Percentiles rank a stretch among this genome's conserved stretches.
Evolutionary conservation across 176 grass and related monocot genomes (phyloP).

Genomic region (Triticum monococcum): DNA sequence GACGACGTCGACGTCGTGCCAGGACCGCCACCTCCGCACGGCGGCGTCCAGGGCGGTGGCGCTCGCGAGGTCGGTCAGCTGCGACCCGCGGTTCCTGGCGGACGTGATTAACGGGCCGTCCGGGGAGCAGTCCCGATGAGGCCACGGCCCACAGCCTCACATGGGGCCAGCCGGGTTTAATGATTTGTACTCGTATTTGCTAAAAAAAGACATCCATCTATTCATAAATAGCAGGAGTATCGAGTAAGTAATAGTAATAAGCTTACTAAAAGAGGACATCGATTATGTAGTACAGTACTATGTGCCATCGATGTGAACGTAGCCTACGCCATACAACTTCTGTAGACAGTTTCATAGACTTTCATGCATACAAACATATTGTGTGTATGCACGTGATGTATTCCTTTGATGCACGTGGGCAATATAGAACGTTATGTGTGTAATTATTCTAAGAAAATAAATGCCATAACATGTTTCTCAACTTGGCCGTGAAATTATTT

Average conservation of each 20-base stretch:
- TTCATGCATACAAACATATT: background rate
- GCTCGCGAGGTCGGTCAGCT: slow-evolving; percentile 61
- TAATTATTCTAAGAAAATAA: background rate
- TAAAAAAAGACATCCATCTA: background rate
- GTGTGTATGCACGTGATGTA: background rate
- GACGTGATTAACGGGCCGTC: background rate
- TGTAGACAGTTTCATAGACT: background rate
- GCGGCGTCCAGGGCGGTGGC: slow-evolving; percentile 36
- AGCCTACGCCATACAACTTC: background rate
- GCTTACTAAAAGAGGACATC: no score
- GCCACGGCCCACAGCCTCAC: background rate
- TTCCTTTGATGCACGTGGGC: background rate
- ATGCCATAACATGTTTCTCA: background rate
- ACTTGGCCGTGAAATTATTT: background rate
- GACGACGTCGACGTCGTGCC: slow-evolving; percentile 42
- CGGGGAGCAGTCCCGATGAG: slow-evolving; percentile 23
- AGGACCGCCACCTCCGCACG: slow-evolving; percentile 30
- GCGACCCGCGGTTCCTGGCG: slow-evolving; percentile 39
- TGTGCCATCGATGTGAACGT: background rate
- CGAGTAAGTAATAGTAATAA: no score
- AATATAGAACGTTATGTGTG: background rate
- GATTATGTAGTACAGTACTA: background rate
- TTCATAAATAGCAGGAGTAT: no score
- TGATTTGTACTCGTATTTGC: background rate
- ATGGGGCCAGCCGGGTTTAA: background rate